Evolutionary conservation across 116 monocot genomes (phyloP), one percentile per base, ranked within the genome.

Genomic region (Papilionanthe hybrid): DNA sequence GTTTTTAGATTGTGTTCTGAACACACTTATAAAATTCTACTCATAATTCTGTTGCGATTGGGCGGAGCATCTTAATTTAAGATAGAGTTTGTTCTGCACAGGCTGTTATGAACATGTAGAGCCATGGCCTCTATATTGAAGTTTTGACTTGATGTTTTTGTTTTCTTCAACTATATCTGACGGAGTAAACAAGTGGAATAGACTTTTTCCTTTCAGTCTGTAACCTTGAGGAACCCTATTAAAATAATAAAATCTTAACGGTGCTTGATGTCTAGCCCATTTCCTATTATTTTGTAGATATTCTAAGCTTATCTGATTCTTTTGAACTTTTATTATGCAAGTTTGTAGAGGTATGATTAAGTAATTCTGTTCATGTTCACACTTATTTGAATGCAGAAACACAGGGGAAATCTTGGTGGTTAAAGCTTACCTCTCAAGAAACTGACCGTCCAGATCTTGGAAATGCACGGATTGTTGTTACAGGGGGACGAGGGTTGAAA

Each of bases 401-500:
- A 42, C 32, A 81, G 8, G 87, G 88, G 41, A 99, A 95, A 81
- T 99, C 95, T 43, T 86, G 86, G 75, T 99, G 95, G 95, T 74
- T 95, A 78, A 90, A 85, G 43, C 83, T 90, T 57, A 82, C 83
- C 68, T 93, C 95, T 47, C 90, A 94, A 77, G 89, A 91, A 37
- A 90, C 91, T 43, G 93, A 91, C 71, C 90, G 90, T 11, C 99
- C 99, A 30, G 99, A 99, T 82, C 84, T 99, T 43, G 99, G 91
- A 88, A 93, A 89, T 93, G 95, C 99, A 42, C 87, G 83, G 7
- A 75, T 99, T 72, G 95, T 99, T 10, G 85, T 99, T 63, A 99
- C 99, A 50, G 99, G 99, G 15, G 99, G 99, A 25, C 84, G 99
- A 43, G 99, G 85, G 18, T 86, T 99, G 75, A 99, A 93, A 90